Base-by-base conservation (phyloP, 1,284 basidiomycete species). In the Calocybe gambosa region DNA sequence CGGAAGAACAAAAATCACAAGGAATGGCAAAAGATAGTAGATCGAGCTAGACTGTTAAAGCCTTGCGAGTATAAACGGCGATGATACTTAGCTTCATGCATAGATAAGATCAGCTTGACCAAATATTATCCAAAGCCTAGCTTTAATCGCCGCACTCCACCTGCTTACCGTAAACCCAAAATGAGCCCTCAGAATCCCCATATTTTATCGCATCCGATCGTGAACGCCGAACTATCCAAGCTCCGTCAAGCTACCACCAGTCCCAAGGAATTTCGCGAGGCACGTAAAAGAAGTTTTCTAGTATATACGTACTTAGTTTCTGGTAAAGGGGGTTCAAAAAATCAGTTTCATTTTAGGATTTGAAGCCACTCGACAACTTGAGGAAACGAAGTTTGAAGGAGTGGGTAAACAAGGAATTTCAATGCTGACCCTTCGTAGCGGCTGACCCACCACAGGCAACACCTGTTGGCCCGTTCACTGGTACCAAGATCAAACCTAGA, bases 21-120 rank as follows among this genome's bases (percentile, higher is more conserved):
- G 51, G 82, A 85, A 34, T 89, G 84, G 83, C 62, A 66, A n/a
- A 73, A 70, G 39, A 60, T 93, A 20, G 57, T 82, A 46, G 65
- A 69, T 16, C 75, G 76, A 55, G 85, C 87, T 13, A 65, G 72
- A 53, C 63, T 84, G 33, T 72, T 99, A 49, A 92, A 93, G 63
- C 87, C 93, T 25, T 99, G 96, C 67, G 89, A 98, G 65, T 99
- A 99, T 66, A 99, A 99, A 68, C 80, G 91, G 59, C 78, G 95
- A 60, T 98, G 67, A 75, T 47, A 8, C n/a, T n/a, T n/a, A 40
- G 39, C 9, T 26, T 26, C 25, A 19, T 37, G 20, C 26, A 39
- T 45, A 47, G 52, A 62, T 56, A 52, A 56, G 51, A 58, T 51
- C 39, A 46, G 38, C 9, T 7, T 10, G 18, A 2, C 38, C 16